These are phyloP conservation scores for Pseudevernia furfuracea DNA, from an alignment of 495 filamentous ascomycete genomes.

Conservation along the genomic window DNA sequence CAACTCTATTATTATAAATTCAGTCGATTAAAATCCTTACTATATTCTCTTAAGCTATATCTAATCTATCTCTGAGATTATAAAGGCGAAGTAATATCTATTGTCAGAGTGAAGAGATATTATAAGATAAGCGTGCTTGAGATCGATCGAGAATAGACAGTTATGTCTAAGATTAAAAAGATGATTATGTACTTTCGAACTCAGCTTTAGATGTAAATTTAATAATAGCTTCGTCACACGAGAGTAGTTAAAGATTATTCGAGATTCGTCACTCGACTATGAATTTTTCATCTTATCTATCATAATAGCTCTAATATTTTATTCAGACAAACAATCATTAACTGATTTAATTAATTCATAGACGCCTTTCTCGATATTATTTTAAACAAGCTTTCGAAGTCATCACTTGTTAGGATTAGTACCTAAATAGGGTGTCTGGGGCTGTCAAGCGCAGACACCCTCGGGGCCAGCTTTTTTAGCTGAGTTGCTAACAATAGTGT, in stretches of 20 bases:
- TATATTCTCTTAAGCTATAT: not conserved
- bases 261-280: not conserved
- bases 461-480: no score
- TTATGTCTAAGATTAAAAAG: not conserved
- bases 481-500: no score
- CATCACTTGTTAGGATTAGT: no score
- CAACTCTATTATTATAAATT: not conserved
- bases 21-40: not conserved
- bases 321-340: not conserved
- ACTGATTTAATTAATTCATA: not conserved
- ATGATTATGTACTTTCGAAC: constrained; percentile 5
- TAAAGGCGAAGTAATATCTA: not conserved
- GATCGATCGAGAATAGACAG: not conserved
- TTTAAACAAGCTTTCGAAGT: not conserved
- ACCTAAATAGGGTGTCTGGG: no score
- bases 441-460: no score
- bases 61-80: not conserved
- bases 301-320: not conserved
- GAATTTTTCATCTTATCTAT: not conserved
- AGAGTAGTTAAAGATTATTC: constrained; percentile 4
- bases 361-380: not conserved
- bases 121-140: constrained; percentile 4
- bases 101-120: not conserved
- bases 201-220: not conserved
- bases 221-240: not conserved